A percentile compares a stretch with the other conserved stretches of the same genome.
phyloP scores from a whole-genome alignment of 306 rosid species.

The Sesbania bispinosa region DNA sequence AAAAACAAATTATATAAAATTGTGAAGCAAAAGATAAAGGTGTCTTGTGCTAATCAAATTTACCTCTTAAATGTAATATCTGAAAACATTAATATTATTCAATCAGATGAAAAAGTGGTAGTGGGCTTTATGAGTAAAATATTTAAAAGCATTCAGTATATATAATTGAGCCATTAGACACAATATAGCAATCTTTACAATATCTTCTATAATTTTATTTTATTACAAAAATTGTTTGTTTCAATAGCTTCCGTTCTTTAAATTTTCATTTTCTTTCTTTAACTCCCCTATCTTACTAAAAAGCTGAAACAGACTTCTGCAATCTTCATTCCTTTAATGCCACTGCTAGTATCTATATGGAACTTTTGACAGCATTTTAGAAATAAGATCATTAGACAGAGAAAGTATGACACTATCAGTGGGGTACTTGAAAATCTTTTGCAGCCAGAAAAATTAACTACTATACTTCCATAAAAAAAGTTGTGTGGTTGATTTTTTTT shows the following conservation, averaged over 20 bases:
- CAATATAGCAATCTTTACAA: too few relatives aligned
- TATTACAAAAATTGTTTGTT: background rate
- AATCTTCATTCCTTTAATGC: background rate
- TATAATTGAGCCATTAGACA: too few relatives aligned
- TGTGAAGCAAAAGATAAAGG: background rate
- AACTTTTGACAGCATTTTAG: background rate
- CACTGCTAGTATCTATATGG: too few relatives aligned
- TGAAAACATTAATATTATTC: background rate
- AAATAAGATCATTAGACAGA: background rate
- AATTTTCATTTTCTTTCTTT: conserved; percentile 10
- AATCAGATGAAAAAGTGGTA: background rate
- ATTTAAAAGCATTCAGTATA: background rate
- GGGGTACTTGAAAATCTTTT: conserved; percentile 7
- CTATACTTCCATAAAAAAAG: background rate
- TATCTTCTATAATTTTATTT: background rate
- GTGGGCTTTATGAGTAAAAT: background rate
- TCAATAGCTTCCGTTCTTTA: background rate
- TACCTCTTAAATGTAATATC: background rate
- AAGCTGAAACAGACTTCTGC: background rate
- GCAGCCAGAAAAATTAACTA: conserved; percentile 4
- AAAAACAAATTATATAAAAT: background rate
- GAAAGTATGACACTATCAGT: background rate
- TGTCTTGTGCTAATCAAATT: background rate
- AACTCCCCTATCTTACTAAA: background rate
- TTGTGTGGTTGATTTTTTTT: background rate